Conservation (phyloP, 495 filamentous ascomycete species). For the Xylaria castorea region DNA sequence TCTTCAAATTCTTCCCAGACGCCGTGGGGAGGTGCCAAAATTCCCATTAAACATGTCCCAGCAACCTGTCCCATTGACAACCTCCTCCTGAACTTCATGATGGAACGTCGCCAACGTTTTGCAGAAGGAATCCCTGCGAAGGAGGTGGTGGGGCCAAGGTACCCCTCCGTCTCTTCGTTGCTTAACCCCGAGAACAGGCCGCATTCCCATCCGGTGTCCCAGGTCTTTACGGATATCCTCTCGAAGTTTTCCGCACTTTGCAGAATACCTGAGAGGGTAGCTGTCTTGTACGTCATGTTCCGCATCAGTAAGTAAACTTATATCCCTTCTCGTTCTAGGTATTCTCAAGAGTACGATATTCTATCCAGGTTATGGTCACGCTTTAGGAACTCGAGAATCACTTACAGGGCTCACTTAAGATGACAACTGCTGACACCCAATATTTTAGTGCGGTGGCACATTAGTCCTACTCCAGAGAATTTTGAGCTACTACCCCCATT, state of each 20-base stretch:
- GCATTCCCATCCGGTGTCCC: constrained; percentile 75
- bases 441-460: constrained; percentile 71
- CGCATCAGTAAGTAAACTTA: constrained; percentile 55
- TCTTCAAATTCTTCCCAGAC: background rate
- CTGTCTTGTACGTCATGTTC: constrained; percentile 82
- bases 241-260: constrained; percentile 73
- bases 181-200: constrained; percentile 67
- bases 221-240: constrained; percentile 82
- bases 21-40: constrained; percentile 35
- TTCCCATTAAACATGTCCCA: constrained; percentile 63
- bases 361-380: background rate
- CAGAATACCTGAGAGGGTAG: constrained; percentile 75
- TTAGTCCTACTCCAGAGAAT: constrained; percentile 74
- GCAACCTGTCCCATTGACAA: constrained; percentile 76
- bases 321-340: background rate
- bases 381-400: background rate
- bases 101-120: constrained; percentile 68
- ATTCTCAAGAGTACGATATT: background rate
- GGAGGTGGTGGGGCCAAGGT: constrained; percentile 72
- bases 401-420: background rate
- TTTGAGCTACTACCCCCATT: constrained; percentile 74
- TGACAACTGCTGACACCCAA: background rate
- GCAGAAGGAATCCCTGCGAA: constrained; percentile 64
- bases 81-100: constrained; percentile 78
- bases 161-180: constrained; percentile 77